These are phyloP conservation scores for Didymella segeticola DNA, from an alignment of 2,329 filamentous ascomycete genomes.

Conservation along the genomic window DNA sequence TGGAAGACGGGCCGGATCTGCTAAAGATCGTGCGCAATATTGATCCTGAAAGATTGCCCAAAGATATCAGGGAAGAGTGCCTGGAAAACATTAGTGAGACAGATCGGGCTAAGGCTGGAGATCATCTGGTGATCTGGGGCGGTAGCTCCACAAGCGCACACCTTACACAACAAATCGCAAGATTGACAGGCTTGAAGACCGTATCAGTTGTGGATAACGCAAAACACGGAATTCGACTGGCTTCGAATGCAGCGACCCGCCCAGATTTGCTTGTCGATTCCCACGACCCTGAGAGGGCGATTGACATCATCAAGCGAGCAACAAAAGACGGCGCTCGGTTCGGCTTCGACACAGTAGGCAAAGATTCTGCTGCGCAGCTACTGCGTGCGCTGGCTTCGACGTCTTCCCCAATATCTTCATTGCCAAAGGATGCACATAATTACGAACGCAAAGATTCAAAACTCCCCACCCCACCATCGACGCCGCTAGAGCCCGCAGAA, in stretches of 20 bases:
- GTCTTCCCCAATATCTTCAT: conserved; percentile 4
- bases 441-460: conserved; percentile 16
- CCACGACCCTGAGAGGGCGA: conserved; percentile 68
- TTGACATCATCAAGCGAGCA: conserved; percentile 67
- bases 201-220: conserved; percentile 71
- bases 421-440: conserved; percentile 22
- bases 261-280: conserved; percentile 74
- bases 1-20: conserved; percentile 66
- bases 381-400: conserved; percentile 58
- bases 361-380: conserved; percentile 66
- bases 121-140: conserved; percentile 79
- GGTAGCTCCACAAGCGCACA: conserved; percentile 74
- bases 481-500: conserved; percentile 25
- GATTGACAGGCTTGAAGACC: conserved; percentile 69
- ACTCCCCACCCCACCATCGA: conserved; percentile 39
- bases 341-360: conserved; percentile 71
- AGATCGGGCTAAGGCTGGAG: conserved; percentile 65
- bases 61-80: conserved; percentile 69
- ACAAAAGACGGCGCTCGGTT: conserved; percentile 67
- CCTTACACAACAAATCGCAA: conserved; percentile 71
- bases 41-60: conserved; percentile 58
- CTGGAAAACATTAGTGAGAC: conserved; percentile 59
- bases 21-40: conserved; percentile 58
- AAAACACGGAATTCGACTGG: conserved; percentile 63
- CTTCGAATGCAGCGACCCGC: conserved; percentile 50